These are phyloP conservation scores for Ustilago tritici DNA, from an alignment of 1,284 basidiomycete genomes.

Conservation along the genomic window DNA sequence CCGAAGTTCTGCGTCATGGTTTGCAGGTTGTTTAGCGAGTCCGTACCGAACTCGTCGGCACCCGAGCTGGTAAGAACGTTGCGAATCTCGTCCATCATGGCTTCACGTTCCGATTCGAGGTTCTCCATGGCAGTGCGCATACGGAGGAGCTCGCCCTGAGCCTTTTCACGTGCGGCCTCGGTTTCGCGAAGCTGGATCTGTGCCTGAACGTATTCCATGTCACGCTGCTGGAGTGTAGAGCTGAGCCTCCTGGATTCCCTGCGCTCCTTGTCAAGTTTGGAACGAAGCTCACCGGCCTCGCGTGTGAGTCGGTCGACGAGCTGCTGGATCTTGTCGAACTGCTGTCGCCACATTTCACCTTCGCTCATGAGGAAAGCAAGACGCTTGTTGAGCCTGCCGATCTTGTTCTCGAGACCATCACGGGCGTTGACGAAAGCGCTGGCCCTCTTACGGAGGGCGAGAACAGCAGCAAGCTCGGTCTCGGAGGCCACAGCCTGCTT, in stretches of 20 bases:
- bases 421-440: slow-evolving; percentile 88
- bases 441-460: slow-evolving; percentile 76
- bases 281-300: slow-evolving; percentile 80
- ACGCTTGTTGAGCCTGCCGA: slow-evolving; percentile 73
- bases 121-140: slow-evolving; percentile 64
- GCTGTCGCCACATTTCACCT: slow-evolving; percentile 85
- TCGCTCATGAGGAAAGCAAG: slow-evolving; percentile 92
- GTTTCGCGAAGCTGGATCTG: slow-evolving; percentile 62
- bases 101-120: slow-evolving; percentile 59
- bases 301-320: slow-evolving; percentile 85
- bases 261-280: slow-evolving; percentile 88
- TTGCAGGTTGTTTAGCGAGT: slow-evolving; percentile 51
- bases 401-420: slow-evolving; percentile 80
- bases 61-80: slow-evolving; percentile 48
- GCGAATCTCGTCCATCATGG: slow-evolving; percentile 67
- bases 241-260: slow-evolving; percentile 83
- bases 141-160: slow-evolving; percentile 51
- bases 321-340: slow-evolving; percentile 90
- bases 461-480: slow-evolving; percentile 58
- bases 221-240: slow-evolving; percentile 56
- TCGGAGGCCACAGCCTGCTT: slow-evolving; percentile 52
- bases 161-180: slow-evolving; percentile 62
- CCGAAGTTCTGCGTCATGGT: slow-evolving; percentile 39
- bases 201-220: slow-evolving; percentile 60
- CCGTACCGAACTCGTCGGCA: slow-evolving; percentile 47